phyloP scores from a whole-genome alignment of 169 alveolate genomes.

The Plasmodium vivax region DNA sequence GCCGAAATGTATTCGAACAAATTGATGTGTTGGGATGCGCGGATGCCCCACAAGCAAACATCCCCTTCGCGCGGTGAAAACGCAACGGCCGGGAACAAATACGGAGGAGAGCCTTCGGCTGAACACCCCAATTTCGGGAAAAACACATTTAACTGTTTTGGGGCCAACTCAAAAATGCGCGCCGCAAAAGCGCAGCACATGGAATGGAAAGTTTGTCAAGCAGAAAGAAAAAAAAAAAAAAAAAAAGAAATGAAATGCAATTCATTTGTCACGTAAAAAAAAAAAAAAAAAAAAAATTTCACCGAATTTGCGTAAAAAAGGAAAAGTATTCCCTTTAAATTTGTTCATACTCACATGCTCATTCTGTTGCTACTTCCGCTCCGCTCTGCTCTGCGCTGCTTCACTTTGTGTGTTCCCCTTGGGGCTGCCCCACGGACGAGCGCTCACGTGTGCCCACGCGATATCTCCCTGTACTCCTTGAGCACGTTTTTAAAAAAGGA shows the following conservation, averaged over 20 bases:
- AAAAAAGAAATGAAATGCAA: background rate
- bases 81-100: background rate
- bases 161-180: background rate
- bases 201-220: background rate
- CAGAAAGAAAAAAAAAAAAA: background rate
- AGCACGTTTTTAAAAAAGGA: constrained; percentile 58
- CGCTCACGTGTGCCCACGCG: constrained; percentile 4
- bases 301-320: background rate
- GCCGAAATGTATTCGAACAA: background rate
- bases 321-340: background rate
- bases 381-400: background rate
- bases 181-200: background rate
- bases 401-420: background rate
- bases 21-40: background rate
- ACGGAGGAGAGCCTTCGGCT: background rate
- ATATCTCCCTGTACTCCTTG: constrained; percentile 46
- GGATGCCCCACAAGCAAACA: background rate
- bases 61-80: background rate
- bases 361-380: background rate
- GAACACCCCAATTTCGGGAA: background rate
- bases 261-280: background rate
- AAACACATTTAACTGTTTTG: background rate
- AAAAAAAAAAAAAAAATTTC: background rate
- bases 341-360: background rate
- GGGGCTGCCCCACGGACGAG: background rate